Percentiles rank a stretch among this genome's conserved stretches.
phyloP scores from a whole-genome alignment of 179 eudicot species.

The Silene coronaria region DNA sequence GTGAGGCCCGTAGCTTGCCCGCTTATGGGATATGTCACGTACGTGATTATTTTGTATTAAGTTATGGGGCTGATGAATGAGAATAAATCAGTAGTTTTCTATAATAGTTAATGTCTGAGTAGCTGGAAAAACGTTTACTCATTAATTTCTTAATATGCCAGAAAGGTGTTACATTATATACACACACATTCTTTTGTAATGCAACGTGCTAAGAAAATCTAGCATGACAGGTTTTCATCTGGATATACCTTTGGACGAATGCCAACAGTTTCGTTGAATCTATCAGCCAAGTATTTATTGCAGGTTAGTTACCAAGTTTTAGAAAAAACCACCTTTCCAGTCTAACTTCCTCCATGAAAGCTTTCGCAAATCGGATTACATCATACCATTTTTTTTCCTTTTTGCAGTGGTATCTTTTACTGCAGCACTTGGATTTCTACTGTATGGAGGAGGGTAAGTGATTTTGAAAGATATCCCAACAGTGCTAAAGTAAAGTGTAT shows the following conservation, averaged over 20 bases:
- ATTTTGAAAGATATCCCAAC: background rate
- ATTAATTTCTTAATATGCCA: background rate
- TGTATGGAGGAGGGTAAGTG: slow-evolving; percentile 82
- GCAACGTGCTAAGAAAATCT: background rate
- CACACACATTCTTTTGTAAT: background rate
- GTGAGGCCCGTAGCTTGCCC: no score
- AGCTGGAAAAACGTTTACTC: background rate
- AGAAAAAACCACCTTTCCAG: slow-evolving; percentile 1
- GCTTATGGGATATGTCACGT: no score
- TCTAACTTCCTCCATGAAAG: background rate
- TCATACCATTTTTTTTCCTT: slow-evolving; percentile 13
- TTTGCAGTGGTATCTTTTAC: slow-evolving; percentile 60
- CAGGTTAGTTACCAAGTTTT: slow-evolving; percentile 42
- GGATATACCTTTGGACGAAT: slow-evolving; percentile 69
- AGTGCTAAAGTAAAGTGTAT: background rate
- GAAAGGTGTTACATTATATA: background rate
- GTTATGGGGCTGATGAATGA: background rate
- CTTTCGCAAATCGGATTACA: slow-evolving; percentile 1
- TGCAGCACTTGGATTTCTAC: slow-evolving; percentile 76
- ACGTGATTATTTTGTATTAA: background rate
- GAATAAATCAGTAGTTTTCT: background rate
- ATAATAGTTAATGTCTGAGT: background rate
- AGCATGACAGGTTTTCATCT: slow-evolving; percentile 58
- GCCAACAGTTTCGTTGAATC: slow-evolving; percentile 47
- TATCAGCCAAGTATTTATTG: slow-evolving; percentile 60